phyloP scores from a whole-genome alignment of 2,329 filamentous ascomycete genomes.

The Trichothecium sympodiale region DNA sequence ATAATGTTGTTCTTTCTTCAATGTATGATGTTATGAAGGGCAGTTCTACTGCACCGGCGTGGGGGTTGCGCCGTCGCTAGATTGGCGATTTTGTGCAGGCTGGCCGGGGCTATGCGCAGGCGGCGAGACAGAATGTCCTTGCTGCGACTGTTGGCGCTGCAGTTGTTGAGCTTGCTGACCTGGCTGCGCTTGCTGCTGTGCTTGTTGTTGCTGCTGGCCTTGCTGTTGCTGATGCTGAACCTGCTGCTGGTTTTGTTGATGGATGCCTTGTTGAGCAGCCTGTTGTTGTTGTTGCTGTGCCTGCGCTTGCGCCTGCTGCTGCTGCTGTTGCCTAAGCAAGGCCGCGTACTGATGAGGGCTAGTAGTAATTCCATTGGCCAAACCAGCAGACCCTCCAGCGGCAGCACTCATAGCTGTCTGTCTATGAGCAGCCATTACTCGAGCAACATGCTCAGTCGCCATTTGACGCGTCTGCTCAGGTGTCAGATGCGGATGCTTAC shows the following conservation, averaged over 20 bases:
- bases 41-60: neutral
- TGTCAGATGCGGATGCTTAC: slow-evolving; percentile 38
- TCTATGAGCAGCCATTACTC: slow-evolving; percentile 35
- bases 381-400: slow-evolving; percentile 29
- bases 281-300: slow-evolving; percentile 18
- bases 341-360: slow-evolving; percentile 51
- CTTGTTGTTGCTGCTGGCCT: slow-evolving; percentile 8
- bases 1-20: too few relatives aligned
- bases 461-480: slow-evolving; percentile 38
- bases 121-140: slow-evolving; percentile 4
- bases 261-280: slow-evolving; percentile 9
- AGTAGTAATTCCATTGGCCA: slow-evolving; percentile 33
- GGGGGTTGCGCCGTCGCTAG: slow-evolving; percentile 6
- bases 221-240: slow-evolving; percentile 9
- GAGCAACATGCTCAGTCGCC: slow-evolving; percentile 38
- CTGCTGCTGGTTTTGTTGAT: slow-evolving; percentile 14
- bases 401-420: slow-evolving; percentile 45
- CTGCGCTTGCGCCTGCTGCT: slow-evolving; percentile 28
- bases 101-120: slow-evolving; percentile 4
- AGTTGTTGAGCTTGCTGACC: slow-evolving; percentile 3
- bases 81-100: slow-evolving; percentile 5
- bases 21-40: too few relatives aligned
- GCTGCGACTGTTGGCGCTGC: slow-evolving; percentile 14
- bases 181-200: slow-evolving; percentile 8
- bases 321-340: slow-evolving; percentile 45